These are phyloP conservation scores for Collybia nuda DNA, from an alignment of 768 basidiomycete species.

Conservation along the genomic window DNA sequence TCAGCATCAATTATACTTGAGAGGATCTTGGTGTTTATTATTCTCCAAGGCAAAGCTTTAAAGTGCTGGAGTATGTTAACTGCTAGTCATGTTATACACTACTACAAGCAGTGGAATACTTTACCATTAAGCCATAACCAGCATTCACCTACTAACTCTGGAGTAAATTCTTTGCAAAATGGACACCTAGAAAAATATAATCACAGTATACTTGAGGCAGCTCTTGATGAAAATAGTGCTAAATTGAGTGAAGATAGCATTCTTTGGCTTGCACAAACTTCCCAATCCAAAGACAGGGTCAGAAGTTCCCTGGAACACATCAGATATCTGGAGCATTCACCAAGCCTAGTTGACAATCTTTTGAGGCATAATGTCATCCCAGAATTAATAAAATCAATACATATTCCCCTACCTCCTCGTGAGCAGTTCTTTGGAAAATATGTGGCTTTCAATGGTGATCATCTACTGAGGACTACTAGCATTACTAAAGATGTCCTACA, in stretches of 20 bases:
- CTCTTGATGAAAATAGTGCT: no score
- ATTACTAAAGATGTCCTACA: not conserved
- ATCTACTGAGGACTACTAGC: not conserved
- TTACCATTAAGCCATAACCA: not conserved
- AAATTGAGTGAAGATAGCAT: not conserved
- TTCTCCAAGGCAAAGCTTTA: not conserved
- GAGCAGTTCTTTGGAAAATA: not conserved
- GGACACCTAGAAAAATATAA: not conserved
- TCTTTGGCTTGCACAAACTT: not conserved
- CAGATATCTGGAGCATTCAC: not conserved
- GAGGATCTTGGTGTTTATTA: not conserved
- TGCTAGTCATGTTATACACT: not conserved
- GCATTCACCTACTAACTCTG: not conserved
- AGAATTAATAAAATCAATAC: not conserved
- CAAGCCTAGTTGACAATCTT: not conserved
- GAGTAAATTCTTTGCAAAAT: not conserved
- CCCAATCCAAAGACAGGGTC: not conserved
- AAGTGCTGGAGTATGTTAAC: not conserved
- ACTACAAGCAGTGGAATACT: not conserved
- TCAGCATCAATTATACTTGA: conserved; percentile 2
- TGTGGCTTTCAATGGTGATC: not conserved
- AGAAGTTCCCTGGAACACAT: not conserved
- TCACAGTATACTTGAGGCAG: not conserved
- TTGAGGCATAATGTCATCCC: not conserved
- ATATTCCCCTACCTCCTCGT: not conserved